phyloP scores from a whole-genome alignment of 345 rosid species.

The Eucalyptus pauciflora region DNA sequence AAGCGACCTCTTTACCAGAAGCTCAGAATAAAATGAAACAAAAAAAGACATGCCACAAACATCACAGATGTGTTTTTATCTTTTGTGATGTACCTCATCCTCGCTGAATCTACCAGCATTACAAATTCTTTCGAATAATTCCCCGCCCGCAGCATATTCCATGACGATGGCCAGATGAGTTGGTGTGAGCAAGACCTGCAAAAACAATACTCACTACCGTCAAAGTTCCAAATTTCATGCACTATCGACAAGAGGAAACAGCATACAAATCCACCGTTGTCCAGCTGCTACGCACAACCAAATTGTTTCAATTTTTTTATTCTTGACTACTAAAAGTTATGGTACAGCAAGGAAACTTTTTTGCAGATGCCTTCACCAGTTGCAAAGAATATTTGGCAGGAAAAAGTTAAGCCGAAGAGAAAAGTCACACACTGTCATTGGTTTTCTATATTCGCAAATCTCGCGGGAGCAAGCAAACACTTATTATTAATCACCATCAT shows the following conservation, averaged over 20 bases:
- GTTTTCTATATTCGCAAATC: not conserved
- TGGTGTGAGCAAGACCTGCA: slow-evolving; percentile 68
- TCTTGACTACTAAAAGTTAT: not conserved
- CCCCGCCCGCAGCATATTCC: slow-evolving; percentile 95
- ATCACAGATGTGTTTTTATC: not conserved
- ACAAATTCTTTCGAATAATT: slow-evolving; percentile 74
- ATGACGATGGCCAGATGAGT: slow-evolving; percentile 86
- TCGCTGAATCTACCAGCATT: slow-evolving; percentile 82
- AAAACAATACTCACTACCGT: not conserved
- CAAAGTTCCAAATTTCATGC: not conserved
- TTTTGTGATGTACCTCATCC: slow-evolving; percentile 17
- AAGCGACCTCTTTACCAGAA: not conserved
- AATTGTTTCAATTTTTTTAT: not conserved
- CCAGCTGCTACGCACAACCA: not conserved
- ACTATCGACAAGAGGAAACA: not conserved
- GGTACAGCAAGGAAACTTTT: not conserved
- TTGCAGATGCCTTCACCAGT: not conserved
- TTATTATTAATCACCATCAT: not conserved
- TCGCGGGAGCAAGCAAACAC: not conserved
- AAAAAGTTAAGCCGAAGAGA: not conserved
- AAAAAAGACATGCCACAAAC: not conserved
- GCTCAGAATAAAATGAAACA: not conserved
- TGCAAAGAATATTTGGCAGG: not conserved
- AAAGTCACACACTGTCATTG: not conserved
- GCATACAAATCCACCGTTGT: not conserved